These are phyloP conservation scores for Betula pendula DNA, from an alignment of 306 rosid species.

Conservation along the genomic window DNA sequence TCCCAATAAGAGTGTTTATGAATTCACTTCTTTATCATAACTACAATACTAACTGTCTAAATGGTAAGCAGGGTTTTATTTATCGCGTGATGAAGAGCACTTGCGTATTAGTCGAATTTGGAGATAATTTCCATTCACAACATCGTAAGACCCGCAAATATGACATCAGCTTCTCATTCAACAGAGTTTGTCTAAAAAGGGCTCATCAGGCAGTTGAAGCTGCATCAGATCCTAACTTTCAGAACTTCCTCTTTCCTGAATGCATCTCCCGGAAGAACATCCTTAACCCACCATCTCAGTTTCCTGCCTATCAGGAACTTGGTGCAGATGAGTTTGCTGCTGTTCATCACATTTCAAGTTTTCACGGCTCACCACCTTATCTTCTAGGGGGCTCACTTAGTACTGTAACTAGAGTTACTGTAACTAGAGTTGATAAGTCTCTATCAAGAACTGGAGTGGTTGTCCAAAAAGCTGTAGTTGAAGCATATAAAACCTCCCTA, in stretches of 20 bases:
- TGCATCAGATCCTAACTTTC: neutral
- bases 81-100: neutral
- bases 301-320: neutral
- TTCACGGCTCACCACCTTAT: neutral
- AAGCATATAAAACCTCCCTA: neutral
- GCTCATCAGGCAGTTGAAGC: slow-evolving; percentile 2
- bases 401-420: too few relatives aligned
- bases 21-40: too few relatives aligned
- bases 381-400: neutral
- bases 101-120: neutral
- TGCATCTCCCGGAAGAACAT: neutral
- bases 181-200: neutral
- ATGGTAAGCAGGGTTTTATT: neutral
- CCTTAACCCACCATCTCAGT: neutral
- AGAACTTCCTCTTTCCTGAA: neutral
- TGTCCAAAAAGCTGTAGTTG: neutral
- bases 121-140: neutral
- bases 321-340: neutral
- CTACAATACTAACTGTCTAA: neutral
- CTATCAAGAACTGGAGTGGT: neutral
- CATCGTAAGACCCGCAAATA: neutral
- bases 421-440: neutral
- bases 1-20: too few relatives aligned
- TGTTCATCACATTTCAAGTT: neutral
- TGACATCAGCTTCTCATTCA: neutral